Conservation (phyloP, 768 basidiomycete genomes). For the Leccinum longicurvipes region DNA sequence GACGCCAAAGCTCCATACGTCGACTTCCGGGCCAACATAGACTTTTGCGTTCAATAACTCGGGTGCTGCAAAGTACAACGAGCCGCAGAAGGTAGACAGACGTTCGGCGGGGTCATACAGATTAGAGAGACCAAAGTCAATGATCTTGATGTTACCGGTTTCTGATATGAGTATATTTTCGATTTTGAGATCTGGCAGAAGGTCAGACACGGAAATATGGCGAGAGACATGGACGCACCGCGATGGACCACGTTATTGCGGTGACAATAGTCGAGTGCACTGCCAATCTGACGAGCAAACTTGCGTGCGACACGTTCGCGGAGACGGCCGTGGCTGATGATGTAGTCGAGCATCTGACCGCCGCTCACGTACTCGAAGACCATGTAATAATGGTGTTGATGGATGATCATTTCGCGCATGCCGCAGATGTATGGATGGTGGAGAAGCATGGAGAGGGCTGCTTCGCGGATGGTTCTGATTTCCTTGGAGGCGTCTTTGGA, state of each 20-base stretch:
- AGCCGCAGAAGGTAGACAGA: conserved; percentile 95
- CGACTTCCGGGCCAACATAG: conserved; percentile 97
- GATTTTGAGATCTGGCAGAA: conserved; percentile 82
- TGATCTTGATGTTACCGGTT: conserved; percentile 99
- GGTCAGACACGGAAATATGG: not conserved
- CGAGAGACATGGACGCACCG: conserved; percentile 40
- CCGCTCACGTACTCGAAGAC: conserved; percentile 98
- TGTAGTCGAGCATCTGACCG: conserved; percentile 99
- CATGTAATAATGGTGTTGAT: conserved; percentile 99
- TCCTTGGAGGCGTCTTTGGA: conserved; percentile 94
- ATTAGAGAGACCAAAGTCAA: conserved; percentile 98
- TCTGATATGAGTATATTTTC: conserved; percentile 99
- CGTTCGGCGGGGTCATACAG: conserved; percentile 80
- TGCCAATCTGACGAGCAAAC: conserved; percentile 96
- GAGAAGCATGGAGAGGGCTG: conserved; percentile 89
- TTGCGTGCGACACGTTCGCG: conserved; percentile 95
- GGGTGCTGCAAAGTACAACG: conserved; percentile 96
- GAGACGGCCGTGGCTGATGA: conserved; percentile 95
- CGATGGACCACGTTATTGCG: conserved; percentile 97
- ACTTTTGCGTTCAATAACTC: conserved; percentile 95
- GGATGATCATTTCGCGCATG: conserved; percentile 98
- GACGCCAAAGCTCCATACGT: conserved; percentile 98
- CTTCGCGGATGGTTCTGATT: conserved; percentile 93
- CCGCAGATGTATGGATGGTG: conserved; percentile 99
- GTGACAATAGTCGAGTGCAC: conserved; percentile 95